These are phyloP conservation scores for Capniomyces stellatus DNA, from an alignment of 371 early-diverging fungal species.

Conservation along the genomic window DNA sequence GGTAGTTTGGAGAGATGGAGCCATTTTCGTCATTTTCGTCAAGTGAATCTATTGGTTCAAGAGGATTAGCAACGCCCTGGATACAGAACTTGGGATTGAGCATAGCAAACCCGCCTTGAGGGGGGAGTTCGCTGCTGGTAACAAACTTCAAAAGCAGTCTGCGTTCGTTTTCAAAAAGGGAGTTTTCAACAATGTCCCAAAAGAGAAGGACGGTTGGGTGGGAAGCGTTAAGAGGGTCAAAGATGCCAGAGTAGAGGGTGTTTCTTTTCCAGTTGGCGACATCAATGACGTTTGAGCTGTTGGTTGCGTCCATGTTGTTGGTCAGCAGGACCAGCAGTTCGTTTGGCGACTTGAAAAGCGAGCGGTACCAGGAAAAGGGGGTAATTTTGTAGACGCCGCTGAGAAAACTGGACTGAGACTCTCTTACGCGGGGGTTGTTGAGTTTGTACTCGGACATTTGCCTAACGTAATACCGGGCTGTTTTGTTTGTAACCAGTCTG, in stretches of 20 bases:
- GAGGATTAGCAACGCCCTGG: slow-evolving; percentile 34
- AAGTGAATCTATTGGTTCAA: too few species aligned
- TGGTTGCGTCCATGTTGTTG: slow-evolving; percentile 23
- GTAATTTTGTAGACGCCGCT: slow-evolving; percentile 61
- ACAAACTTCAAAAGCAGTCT: slow-evolving; percentile 69
- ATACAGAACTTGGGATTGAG: slow-evolving; percentile 60
- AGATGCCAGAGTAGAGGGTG: slow-evolving; percentile 73
- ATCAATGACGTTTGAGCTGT: slow-evolving; percentile 34
- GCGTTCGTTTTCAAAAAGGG: slow-evolving; percentile 40
- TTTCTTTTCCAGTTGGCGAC: slow-evolving; percentile 52
- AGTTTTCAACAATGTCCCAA: slow-evolving; percentile 55
- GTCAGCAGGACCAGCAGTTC: slow-evolving; percentile 83
- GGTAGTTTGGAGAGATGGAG: too few species aligned
- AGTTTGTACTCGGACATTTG: slow-evolving; percentile 44
- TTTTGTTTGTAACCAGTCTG: neutral
- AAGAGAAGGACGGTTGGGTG: slow-evolving; percentile 46
- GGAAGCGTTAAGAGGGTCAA: slow-evolving; percentile 7
- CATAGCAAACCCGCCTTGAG: slow-evolving; percentile 75
- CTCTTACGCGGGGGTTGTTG: slow-evolving; percentile 11
- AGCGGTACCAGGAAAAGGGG: slow-evolving; percentile 52
- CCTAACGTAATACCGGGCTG: neutral
- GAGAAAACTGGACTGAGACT: slow-evolving; percentile 39
- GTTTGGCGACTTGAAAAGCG: slow-evolving; percentile 55
- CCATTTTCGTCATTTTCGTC: too few species aligned
- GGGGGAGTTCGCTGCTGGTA: slow-evolving; percentile 81